Percentiles rank a stretch among this genome's conserved stretches.
These are phyloP conservation scores for Sequoia sempervirens DNA, from an alignment of 75 land plant genomes.

Conservation along the genomic window DNA sequence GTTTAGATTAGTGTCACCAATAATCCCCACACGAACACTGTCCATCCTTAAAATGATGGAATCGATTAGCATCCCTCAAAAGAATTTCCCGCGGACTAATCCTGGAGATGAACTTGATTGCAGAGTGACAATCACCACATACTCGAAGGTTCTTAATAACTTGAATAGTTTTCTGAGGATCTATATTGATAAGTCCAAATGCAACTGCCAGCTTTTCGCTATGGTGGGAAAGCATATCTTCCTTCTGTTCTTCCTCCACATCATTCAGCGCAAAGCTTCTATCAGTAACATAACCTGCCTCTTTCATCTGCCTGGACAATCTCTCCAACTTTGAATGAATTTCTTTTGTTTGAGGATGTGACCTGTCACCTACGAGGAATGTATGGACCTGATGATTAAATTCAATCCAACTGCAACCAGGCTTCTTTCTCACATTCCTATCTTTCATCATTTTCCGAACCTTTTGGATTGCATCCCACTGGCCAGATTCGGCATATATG, in stretches of 20 bases:
- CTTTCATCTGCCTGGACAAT: neutral
- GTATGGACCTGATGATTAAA: neutral
- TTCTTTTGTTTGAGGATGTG: neutral
- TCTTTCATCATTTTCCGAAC: constrained; percentile 2
- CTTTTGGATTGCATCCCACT: neutral
- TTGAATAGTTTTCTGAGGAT: neutral
- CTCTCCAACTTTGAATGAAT: neutral
- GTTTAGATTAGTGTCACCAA: constrained; percentile 3
- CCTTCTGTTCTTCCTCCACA: constrained; percentile 6
- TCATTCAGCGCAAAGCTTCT: neutral
- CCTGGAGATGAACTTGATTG: constrained; percentile 9
- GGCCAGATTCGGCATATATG: neutral
- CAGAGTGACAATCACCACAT: constrained; percentile 10
- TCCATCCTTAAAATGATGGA: constrained; percentile 9
- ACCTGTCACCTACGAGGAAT: neutral
- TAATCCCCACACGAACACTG: constrained; percentile 7
- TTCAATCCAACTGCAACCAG: constrained; percentile 2
- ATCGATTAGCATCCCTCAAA: neutral
- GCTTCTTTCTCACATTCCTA: neutral
- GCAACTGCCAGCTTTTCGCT: neutral
- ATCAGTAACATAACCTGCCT: neutral
- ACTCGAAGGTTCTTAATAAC: constrained; percentile 11
- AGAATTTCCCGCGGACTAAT: neutral
- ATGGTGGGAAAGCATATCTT: neutral
- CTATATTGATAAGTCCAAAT: neutral